phyloP scores from a whole-genome alignment of 371 early-diverging fungal species.

The Mortierella sp. region DNA sequence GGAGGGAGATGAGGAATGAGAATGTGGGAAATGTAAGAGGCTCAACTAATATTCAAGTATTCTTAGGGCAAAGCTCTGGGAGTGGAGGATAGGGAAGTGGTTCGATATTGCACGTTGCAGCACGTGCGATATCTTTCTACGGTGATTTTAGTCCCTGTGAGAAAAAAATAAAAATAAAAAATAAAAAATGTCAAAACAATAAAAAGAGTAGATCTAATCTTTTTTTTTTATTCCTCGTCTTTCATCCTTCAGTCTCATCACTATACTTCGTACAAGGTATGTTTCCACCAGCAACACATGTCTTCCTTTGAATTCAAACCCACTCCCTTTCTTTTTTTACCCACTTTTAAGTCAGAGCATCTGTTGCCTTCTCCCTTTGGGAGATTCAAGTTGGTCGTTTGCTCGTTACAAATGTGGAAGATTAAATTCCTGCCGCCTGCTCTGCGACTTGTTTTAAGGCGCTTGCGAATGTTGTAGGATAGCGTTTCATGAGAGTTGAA shows the following conservation, averaged over 20 bases:
- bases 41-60: too few species aligned
- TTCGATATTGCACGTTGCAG: neutral
- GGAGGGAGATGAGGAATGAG: neutral
- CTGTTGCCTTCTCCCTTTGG: conserved; percentile 32
- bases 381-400: conserved; percentile 44
- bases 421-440: conserved; percentile 56
- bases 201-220: too few species aligned
- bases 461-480: conserved; percentile 57
- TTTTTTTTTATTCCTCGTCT: neutral
- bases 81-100: neutral
- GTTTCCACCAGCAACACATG: neutral
- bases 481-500: conserved; percentile 58
- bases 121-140: neutral
- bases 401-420: conserved; percentile 60
- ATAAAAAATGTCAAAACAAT: neutral
- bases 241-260: neutral
- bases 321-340: neutral
- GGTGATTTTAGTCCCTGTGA: neutral
- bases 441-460: conserved; percentile 56
- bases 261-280: neutral
- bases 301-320: neutral
- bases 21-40: too few species aligned
- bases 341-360: conserved; percentile 61
- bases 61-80: neutral
- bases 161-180: neutral